Evolutionary conservation across 352 stramenopile species (phyloP), one percentile per base, ranked within the genome.

Genomic region (Phytopythium litorale): DNA sequence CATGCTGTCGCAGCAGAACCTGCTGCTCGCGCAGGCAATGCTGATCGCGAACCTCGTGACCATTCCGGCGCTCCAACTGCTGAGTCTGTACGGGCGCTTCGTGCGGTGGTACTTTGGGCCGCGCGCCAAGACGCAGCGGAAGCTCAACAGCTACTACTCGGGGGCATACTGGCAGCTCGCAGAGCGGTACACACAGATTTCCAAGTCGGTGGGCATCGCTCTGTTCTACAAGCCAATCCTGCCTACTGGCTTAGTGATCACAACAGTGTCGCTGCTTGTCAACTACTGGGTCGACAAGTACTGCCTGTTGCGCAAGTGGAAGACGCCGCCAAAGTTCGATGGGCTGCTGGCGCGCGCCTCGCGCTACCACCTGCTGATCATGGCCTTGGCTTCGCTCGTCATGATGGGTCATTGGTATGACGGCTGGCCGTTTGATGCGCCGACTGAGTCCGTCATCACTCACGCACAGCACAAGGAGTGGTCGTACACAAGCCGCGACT

Each of bases 201-300:
- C 72, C 8, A 89, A 87, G 60, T 84, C 70, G 15, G 80, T 88
- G 5, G 78, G 80, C 4, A 88, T 81, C 30, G 80, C 76, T 16
- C 67, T 88, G 12, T 89, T 89, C 60, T 89, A 76, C 65, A 89
- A 89, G 68, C 74, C 80, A 0, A 60, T 89, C 6, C 58, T 89
- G 1, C 80, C 80, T 0, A 89, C 81, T 12, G 84, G 84, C 0
- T 68, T 91, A 2, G 60, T 85, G 13, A 84, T 93, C 62, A 88
- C 81, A 35, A 64, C 76, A 8, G 56, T 89, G 37, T 87, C 79
- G 30, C 59, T 93, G 37, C 71, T 91, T 5, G 72, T 93, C 13
- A 91, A 89, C 58, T 93, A 89, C 67, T 91, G 81, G 81, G 79
- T 92, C 40, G 83, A 91, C 71, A 93, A 93, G 66, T 93, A 86